Evolutionary conservation across 73 alveolate species (phyloP), one percentile per base, ranked within the genome.

Genomic region (Paramecium sexaurelia): DNA sequence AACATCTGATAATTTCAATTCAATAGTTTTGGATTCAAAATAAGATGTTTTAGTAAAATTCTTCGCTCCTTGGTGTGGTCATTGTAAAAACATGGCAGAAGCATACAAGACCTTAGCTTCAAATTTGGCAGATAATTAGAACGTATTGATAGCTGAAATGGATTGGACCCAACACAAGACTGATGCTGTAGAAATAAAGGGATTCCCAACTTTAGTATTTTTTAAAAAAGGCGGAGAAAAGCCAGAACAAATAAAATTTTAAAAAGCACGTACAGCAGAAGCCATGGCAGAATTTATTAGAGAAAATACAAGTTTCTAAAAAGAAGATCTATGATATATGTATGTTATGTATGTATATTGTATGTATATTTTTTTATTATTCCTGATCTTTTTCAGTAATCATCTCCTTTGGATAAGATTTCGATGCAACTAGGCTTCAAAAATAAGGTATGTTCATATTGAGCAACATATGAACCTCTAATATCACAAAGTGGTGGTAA

Each of bases 391-490:
- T 22, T 51, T 96, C 96, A 98, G 92, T 95, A 96, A 94, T 97
- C 99, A 93, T 96, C 99, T 24, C 99, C 99, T 91, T 97, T 95
- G 26, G 99, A 94, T 33, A 97, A 93, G 37, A 97, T 94, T 93
- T 98, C 99, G 82, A 96, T 98, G 56, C 97, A 92, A 7, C 99
- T 96, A 4, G 99, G 99, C 85, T 98, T 97, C 66, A 98, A 92
- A 85, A 98, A 61, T 26, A 98, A 90, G 29, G 99, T 98, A 87
- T 97, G 99, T 83, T 97, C 99, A 93, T 93, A 97, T 92, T 98
- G 96, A 33, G 99, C 98, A n/a, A 96, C 99, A 93, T 92, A 96
- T 22, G 96, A 82, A 40, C 99, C 99, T 41, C 95, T 95, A 22
- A 94, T 88, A 95, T 96, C 98, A 22, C 90, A 91, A 32, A 92